Percentiles rank a stretch among this genome's conserved stretches.
Conservation (phyloP, 345 rosid species). For the Raphanus raphanistrum region DNA sequence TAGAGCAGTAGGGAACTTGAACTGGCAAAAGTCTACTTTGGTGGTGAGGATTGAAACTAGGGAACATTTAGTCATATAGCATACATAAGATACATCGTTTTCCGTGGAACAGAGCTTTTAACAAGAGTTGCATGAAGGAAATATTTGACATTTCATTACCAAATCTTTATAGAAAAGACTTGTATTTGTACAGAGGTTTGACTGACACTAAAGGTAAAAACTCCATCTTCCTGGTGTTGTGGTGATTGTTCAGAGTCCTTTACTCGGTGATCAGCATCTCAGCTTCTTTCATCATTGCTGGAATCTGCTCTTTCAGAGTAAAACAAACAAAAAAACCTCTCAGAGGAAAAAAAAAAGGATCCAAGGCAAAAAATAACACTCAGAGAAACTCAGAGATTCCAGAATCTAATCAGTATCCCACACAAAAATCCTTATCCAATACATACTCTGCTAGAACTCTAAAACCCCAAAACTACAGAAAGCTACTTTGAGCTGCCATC, state of each 20-base stretch:
- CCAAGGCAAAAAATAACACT: not conserved
- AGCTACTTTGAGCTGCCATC: not conserved
- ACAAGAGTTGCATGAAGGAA: conserved; percentile 18
- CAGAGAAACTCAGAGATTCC: conserved; percentile 21
- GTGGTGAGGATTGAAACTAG: not conserved
- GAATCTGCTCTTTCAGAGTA: conserved; percentile 13
- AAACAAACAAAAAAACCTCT: conserved; percentile 1
- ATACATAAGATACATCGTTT: not conserved
- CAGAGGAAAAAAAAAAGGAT: too few species aligned
- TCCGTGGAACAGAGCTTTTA: conserved; percentile 21
- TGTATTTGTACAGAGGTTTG: conserved; percentile 33
- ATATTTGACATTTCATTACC: conserved; percentile 14
- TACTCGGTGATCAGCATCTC: conserved; percentile 40
- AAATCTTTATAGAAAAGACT: not conserved
- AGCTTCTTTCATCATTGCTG: conserved; percentile 25
- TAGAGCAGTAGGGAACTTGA: not conserved
- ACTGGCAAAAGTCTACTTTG: not conserved
- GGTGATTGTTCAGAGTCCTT: not conserved
- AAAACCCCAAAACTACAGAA: not conserved
- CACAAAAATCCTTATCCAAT: not conserved
- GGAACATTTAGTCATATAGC: not conserved
- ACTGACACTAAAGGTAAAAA: conserved; percentile 6
- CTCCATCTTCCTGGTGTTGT: not conserved
- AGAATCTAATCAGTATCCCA: conserved; percentile 13
- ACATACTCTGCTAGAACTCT: not conserved